A percentile compares a stretch with the other conserved stretches of the same genome.
phyloP scores from a whole-genome alignment of 108 stramenopile genomes.

The Schizochytrium sp. region DNA sequence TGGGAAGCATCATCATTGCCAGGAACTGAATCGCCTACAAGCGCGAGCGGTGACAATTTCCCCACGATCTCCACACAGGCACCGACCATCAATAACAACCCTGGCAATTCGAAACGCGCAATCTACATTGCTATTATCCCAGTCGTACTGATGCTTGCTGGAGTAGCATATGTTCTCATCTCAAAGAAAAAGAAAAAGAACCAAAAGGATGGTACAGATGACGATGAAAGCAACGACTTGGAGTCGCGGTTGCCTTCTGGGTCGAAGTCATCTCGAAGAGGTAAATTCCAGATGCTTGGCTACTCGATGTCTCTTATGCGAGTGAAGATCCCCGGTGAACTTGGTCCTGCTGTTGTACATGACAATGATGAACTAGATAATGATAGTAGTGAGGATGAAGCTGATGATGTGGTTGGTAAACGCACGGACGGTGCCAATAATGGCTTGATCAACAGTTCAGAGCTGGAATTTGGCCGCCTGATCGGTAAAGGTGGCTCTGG shows the following conservation, averaged over 20 bases:
- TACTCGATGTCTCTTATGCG: conserved; percentile 38
- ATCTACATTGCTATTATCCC: conserved; percentile 11
- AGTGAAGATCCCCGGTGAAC: neutral
- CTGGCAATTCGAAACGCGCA: neutral
- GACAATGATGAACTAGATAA: neutral
- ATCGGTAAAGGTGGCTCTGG: conserved; percentile 16
- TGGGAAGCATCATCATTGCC: no score
- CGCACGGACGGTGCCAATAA: neutral
- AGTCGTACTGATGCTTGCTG: neutral
- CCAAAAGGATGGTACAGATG: neutral
- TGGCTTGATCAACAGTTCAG: neutral
- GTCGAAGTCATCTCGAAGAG: neutral
- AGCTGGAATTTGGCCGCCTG: conserved; percentile 5
- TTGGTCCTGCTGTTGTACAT: neutral
- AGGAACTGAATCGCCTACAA: no score
- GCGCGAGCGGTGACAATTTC: no score
- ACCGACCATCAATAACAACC: neutral
- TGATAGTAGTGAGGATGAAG: neutral
- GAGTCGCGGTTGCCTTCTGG: neutral
- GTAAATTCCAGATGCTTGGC: neutral
- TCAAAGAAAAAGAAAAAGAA: conserved; percentile 29
- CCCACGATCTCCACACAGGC: neutral
- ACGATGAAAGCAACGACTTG: neutral
- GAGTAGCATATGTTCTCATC: neutral
- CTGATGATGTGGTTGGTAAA: neutral